Evolutionary conservation across 805 yeast genomes (phyloP).

Genomic region (Saccharomycopsis fibuligera): DNA sequence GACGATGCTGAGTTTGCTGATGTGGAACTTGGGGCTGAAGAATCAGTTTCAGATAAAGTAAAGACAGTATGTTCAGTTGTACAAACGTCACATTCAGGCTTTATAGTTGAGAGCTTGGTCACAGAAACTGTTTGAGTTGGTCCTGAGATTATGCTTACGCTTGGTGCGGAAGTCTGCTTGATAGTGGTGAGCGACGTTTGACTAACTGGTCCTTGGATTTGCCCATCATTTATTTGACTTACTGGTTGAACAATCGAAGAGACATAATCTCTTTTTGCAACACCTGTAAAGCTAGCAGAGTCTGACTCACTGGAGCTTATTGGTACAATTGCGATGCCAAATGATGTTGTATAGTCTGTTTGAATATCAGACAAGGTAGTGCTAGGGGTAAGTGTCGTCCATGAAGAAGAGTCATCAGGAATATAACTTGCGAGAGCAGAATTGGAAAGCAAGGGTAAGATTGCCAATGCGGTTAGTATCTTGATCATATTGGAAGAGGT

Average conservation of each 20-base stretch:
- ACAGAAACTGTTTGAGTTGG: constrained; percentile 17
- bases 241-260: constrained; percentile 25
- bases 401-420: constrained; percentile 46
- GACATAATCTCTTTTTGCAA: constrained; percentile 23
- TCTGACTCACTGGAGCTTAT: constrained; percentile 23
- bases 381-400: constrained; percentile 39
- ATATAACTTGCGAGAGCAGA: constrained; percentile 34
- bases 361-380: constrained; percentile 33
- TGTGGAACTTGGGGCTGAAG: constrained; percentile 5
- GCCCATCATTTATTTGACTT: constrained; percentile 22
- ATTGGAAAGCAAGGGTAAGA: too few relatives aligned
- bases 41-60: constrained; percentile 21
- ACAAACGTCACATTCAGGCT: constrained; percentile 21
- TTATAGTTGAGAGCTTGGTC: constrained; percentile 19
- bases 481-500: too few relatives aligned
- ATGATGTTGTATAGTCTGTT: constrained; percentile 32
- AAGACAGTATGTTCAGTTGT: constrained; percentile 17
- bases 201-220: constrained; percentile 27
- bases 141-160: constrained; percentile 18
- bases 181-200: constrained; percentile 22
- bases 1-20: too few relatives aligned
- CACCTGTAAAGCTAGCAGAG: constrained; percentile 12
- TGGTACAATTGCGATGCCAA: constrained; percentile 39
- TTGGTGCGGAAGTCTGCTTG: constrained; percentile 4
- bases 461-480: too few relatives aligned